phyloP scores from a whole-genome alignment of 2,329 filamentous ascomycete species.

The Drechslerella coelobrocha region DNA sequence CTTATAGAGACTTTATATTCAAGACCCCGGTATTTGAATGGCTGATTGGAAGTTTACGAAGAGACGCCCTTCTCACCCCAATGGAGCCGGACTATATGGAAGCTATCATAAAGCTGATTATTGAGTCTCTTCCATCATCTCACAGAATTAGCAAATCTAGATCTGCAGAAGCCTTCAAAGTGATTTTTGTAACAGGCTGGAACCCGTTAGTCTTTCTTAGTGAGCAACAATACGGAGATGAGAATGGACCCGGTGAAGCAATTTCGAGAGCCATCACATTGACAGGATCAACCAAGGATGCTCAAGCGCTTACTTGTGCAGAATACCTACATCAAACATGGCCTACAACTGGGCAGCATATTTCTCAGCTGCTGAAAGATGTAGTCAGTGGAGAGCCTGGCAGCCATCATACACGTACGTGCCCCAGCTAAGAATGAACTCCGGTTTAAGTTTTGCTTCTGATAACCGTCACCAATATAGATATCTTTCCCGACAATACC shows the following conservation, averaged over 20 bases:
- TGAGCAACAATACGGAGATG: constrained; percentile 18
- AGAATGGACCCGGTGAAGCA: constrained; percentile 13
- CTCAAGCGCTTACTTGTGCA: constrained; percentile 54
- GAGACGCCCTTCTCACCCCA: constrained; percentile 16
- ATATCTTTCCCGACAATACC: background rate
- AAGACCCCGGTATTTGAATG: constrained; percentile 43
- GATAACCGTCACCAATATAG: too few relatives aligned
- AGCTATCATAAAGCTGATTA: constrained; percentile 15
- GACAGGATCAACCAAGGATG: constrained; percentile 51
- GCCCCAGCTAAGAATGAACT: background rate
- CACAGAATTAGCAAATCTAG: constrained; percentile 20
- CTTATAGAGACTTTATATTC: constrained; percentile 25
- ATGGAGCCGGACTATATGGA: constrained; percentile 18
- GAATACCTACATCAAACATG: constrained; percentile 54
- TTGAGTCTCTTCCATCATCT: background rate
- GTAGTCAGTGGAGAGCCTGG: background rate
- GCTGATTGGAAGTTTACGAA: constrained; percentile 33
- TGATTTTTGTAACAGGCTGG: constrained; percentile 26
- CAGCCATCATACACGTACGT: background rate
- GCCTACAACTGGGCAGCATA: constrained; percentile 28
- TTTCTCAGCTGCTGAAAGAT: constrained; percentile 24
- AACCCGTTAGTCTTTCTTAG: constrained; percentile 22
- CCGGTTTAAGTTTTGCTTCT: background rate
- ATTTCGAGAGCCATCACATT: constrained; percentile 50
- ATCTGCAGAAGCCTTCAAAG: constrained; percentile 9